Evolutionary conservation across 2,329 filamentous ascomycete species (phyloP), one percentile per base, ranked within the genome.

Genomic region (Helotiales sp.): DNA sequence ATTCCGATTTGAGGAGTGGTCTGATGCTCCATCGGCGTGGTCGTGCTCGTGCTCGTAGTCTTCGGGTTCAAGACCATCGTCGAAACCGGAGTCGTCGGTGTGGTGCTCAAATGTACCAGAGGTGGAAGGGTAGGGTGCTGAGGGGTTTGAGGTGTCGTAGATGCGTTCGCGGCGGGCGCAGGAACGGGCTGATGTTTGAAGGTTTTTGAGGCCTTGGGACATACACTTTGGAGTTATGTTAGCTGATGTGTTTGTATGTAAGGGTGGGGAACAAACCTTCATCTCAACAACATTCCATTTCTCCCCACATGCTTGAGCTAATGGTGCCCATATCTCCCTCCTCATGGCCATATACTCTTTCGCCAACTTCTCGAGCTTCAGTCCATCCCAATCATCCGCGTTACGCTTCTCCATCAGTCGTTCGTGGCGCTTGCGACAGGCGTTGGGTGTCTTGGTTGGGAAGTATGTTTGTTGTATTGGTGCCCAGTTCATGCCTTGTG

Each of bases 351-450:
- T 90, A 74, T 96, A 96, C 70, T 89, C 87, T 71, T 83, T 84
- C 34, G 90, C 89, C 38, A 96, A 77, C 9, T 80, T 79, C 71
- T 93, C 89, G 24, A 93, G 78, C 76, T 90, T 90, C 64, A 86
- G 79, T 19, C 82, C 82, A 67, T 93, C 89, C 87, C 90, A 95
- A 68, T 93, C 88, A 57, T 70, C 79, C 70, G 57, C 71, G 63
- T 57, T 67, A 4, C 65, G 81, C 64, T 87, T 85, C 75, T 93
- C 89, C 80, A 93, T 87, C 64, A 96, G 77, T 38, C 91, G 82
- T 75, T 96, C 91, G 68, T 96, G 91, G 55, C 91, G 85, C 76
- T 96, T 96, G 63, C 91, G 89, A 75, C 91, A 96, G 17, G 92
- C 92, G 71, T 71, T 72, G 2, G 69, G 77, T 8, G 84, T 85